Evolutionary conservation across 2,329 filamentous ascomycete species (phyloP), one percentile per base, ranked within the genome.

Genomic region (Colletotrichum eremochloae): DNA sequence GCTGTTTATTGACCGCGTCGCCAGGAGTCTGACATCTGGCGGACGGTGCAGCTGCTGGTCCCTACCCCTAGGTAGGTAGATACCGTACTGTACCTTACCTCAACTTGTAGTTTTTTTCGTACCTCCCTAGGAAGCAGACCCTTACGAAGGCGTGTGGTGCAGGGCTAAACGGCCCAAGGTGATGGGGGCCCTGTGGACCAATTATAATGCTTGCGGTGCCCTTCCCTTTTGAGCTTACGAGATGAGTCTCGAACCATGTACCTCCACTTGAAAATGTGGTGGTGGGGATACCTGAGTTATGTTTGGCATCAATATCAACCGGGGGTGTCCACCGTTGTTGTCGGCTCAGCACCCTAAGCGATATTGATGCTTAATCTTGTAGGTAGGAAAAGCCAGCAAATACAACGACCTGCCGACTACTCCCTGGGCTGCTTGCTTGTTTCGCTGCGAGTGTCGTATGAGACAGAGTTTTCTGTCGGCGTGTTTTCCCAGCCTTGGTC

Each of bases 41-140:
- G 66, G 48, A 69, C 60, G 70, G 70, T 67, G 57, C 68, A 67
- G 29, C 68, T 62, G 40, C 33, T 68, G 70, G 70, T 56, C 70
- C 60, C 60, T 42, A 48, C 46, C n/a, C n/a, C n/a, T 12, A 48
- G 20, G 20, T n/a, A 48, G 42, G 6, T 44, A 44, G 20, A 5
- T 46, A n/a, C 18, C 44, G 44, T 46, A 46, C 9, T 15, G 42
- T 20, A 44, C 15, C 24, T 24, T 24, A 24, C 24, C 24, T 24
- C 24, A 24, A 24, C 24, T 24, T 7, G 42, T 44, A 42, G 14
- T 6, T 38, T 12, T 11, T 9, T 40, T 40, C 5, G 42, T 20
- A 44, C 42, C 42, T 44, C 18, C 42, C 42, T 44, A 46, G 44
- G 46, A 12, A 48, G n/a, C 9, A 55, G 48, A 56, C 62, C 62